phyloP scores from a whole-genome alignment of 78 protist genomes.

The Salpingoeca rosetta region DNA sequence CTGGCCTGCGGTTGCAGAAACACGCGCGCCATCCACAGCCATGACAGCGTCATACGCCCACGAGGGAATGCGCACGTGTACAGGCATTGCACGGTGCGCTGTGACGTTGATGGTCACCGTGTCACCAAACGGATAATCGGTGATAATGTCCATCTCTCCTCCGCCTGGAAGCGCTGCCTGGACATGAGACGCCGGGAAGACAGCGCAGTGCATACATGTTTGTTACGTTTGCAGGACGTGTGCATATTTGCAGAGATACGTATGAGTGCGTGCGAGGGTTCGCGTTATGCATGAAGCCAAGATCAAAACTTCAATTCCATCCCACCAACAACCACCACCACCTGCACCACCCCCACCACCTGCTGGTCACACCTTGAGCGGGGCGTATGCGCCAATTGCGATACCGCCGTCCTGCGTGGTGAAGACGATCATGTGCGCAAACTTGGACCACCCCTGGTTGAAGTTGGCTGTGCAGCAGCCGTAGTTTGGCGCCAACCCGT shows the following conservation, averaged over 20 bases:
- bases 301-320: too few species aligned
- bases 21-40: not conserved
- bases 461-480: constrained; percentile 48
- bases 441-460: constrained; percentile 35
- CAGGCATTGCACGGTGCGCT: not conserved
- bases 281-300: too few species aligned
- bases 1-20: not conserved
- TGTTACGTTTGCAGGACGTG: too few species aligned
- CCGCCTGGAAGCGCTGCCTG: too few species aligned
- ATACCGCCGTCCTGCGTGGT: not conserved
- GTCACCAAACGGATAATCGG: constrained; percentile 33
- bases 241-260: too few species aligned
- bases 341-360: too few species aligned
- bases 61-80: constrained; percentile 21
- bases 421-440: not conserved
- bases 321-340: too few species aligned
- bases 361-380: too few species aligned
- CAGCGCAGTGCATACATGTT: too few species aligned
- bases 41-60: constrained; percentile 13
- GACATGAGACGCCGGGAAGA: too few species aligned
- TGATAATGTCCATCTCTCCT: constrained; percentile 6
- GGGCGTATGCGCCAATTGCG: constrained; percentile 8
- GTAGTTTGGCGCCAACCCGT: constrained; percentile 25
- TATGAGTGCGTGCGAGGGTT: too few species aligned
- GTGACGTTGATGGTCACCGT: not conserved